Evolutionary conservation across 768 basidiomycete genomes (phyloP).

Genomic region (Mycena epipterygia): DNA sequence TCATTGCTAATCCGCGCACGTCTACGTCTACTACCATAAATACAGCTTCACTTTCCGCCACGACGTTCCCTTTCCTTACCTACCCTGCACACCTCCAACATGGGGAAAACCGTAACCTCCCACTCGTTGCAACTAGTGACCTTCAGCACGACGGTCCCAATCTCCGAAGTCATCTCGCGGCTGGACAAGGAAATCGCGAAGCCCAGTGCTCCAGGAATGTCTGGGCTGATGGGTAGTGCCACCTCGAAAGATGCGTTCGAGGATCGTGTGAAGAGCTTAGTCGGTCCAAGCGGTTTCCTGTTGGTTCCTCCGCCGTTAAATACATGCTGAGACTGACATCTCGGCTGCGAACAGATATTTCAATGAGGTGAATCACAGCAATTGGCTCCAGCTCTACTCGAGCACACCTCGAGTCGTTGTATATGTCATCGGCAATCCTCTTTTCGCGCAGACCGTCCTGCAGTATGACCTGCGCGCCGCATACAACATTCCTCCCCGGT

Average conservation of each 20-base stretch:
- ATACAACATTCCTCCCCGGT: conserved; percentile 59
- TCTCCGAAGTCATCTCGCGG: conserved; percentile 57
- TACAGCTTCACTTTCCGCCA: too few species aligned
- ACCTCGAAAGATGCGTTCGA: conserved; percentile 55
- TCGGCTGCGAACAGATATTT: conserved; percentile 54
- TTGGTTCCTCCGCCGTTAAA: conserved; percentile 42
- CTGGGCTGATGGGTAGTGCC: conserved; percentile 40
- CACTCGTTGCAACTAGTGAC: conserved; percentile 58
- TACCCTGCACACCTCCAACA: conserved; percentile 10
- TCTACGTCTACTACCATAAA: too few species aligned
- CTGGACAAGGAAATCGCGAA: conserved; percentile 60
- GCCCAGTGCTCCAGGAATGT: conserved; percentile 44
- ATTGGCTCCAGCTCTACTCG: conserved; percentile 52
- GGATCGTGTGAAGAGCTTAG: conserved; percentile 45
- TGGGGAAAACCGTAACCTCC: conserved; percentile 48
- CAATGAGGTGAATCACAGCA: conserved; percentile 50
- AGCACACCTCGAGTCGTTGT: conserved; percentile 49
- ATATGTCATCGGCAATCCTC: conserved; percentile 67
- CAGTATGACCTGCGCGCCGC: conserved; percentile 55
- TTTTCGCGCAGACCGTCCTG: conserved; percentile 61
- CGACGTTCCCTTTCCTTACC: too few species aligned
- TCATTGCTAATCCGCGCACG: too few species aligned
- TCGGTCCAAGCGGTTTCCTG: conserved; percentile 59
- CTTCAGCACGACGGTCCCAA: conserved; percentile 55
- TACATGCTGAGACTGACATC: neutral